Evolutionary conservation across 2,329 filamentous ascomycete species (phyloP).

Genomic region (Nothophoma quercina): DNA sequence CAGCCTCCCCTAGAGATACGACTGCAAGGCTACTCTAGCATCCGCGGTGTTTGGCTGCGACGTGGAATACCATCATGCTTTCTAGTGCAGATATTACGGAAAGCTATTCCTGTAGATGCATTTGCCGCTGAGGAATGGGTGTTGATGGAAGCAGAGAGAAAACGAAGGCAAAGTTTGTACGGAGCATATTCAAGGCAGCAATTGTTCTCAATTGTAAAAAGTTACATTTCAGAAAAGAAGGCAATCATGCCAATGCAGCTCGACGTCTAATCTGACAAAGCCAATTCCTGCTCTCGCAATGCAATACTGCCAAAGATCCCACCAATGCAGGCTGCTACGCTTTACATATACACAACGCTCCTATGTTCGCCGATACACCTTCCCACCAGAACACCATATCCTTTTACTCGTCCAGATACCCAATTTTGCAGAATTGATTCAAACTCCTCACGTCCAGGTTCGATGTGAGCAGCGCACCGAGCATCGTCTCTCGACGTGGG

Average conservation of each 20-base stretch:
- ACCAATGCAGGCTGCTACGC: conserved; percentile 19
- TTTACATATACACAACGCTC: conserved; percentile 21
- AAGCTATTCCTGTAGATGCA: background rate
- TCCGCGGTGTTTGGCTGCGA: background rate
- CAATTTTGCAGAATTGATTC: conserved; percentile 51
- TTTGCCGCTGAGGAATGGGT: no score
- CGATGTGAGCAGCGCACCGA: conserved; percentile 56
- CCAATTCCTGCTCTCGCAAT: conserved; percentile 8
- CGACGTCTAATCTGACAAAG: conserved; percentile 9
- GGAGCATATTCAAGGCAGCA: background rate
- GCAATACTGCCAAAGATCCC: conserved; percentile 10
- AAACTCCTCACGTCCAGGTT: conserved; percentile 54
- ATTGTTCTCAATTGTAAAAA: conserved; percentile 7
- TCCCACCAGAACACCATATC: conserved; percentile 14
- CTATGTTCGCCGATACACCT: conserved; percentile 9
- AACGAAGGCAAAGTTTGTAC: background rate
- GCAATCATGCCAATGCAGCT: conserved; percentile 12
- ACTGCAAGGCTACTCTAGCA: background rate
- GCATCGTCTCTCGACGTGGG: conserved; percentile 55
- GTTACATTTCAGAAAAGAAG: conserved; percentile 9
- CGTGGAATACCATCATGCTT: background rate
- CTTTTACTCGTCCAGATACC: conserved; percentile 45
- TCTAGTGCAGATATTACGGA: background rate
- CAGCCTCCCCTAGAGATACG: background rate
- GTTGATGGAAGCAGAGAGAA: background rate